Conservation (phyloP, 148 eudicot genomes). For the Silene uniflora region DNA sequence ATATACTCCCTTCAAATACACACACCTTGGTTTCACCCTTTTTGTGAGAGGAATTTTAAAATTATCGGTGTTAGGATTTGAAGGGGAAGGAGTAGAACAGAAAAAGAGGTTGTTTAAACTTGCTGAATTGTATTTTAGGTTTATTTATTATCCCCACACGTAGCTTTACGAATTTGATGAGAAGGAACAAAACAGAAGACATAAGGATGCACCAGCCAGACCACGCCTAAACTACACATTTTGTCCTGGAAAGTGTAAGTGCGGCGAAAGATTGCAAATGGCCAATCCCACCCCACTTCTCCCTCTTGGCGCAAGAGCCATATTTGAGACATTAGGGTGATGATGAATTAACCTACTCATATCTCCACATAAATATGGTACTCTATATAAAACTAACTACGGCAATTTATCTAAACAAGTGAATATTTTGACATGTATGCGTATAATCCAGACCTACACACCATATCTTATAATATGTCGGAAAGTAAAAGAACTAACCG, state of each 20-base stretch:
- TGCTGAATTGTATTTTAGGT: neutral
- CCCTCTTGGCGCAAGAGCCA: neutral
- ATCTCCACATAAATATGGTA: neutral
- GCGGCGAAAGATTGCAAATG: neutral
- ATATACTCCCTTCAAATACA: too few species aligned
- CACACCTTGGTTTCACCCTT: too few species aligned
- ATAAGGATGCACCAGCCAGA: neutral
- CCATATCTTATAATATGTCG: neutral
- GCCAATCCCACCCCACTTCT: neutral
- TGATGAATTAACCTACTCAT: neutral
- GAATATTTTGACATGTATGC: neutral
- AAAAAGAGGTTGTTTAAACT: neutral
- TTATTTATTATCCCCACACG: neutral
- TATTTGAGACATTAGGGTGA: neutral
- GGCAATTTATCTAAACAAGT: neutral
- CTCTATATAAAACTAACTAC: neutral
- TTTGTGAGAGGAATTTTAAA: too few species aligned
- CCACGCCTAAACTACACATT: neutral
- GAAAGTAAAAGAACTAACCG: conserved; percentile 38
- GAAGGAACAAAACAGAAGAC: neutral
- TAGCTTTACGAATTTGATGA: neutral
- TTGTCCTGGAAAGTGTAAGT: neutral
- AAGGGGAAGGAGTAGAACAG: too few species aligned
- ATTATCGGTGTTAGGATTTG: too few species aligned
- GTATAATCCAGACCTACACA: neutral